Evolutionary conservation across 192 early-diverging fungal genomes (phyloP), one percentile per base, ranked within the genome.

Genomic region (Backusella circina): DNA sequence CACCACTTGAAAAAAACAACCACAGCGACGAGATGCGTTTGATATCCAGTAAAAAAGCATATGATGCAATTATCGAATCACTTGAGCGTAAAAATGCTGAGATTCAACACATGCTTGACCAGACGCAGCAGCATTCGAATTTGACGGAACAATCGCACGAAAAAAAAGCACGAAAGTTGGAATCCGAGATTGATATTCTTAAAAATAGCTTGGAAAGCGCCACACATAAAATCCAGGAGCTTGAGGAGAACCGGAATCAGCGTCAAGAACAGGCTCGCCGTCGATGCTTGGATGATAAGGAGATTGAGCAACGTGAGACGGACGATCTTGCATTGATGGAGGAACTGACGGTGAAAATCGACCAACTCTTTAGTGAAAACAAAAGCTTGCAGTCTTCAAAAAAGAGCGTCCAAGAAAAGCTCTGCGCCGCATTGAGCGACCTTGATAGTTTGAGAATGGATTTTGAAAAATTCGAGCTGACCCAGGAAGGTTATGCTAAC

Each of bases 41-140:
- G n/a, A 32, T 81, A 31, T 64, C 70, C 3, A 64, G 47, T 31
- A 72, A 68, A 39, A 65, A 67, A 26, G 30, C 65, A 69, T 61
- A 54, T 15, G 54, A 76, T 54, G 44, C 67, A 32, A 71, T 77
- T 10, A 71, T 81, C 23, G 72, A 81, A 39, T 69, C 44, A 31
- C 44, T 82, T 12, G 74, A 82, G 70, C 50, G 61, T 9, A 79
- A 79, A 47, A 82, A 82, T 35, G 68, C 67, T 8, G 81, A 82
- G 32, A 36, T 79, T 4, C 74, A 72, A 26, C 26, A 31, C 2
- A 73, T 70, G 44, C 44, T 82, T 26, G 75, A 79, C 1, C 28
- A 74, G n/a, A 68, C 77, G 8, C 47, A 65, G 26, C 33, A 72
- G 30, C 70, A 79, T 39, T 65, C 64, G 4, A 54, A 76, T 12